phyloP scores from a whole-genome alignment of 1,139 yeast species.

The Candida tunisiensis region DNA sequence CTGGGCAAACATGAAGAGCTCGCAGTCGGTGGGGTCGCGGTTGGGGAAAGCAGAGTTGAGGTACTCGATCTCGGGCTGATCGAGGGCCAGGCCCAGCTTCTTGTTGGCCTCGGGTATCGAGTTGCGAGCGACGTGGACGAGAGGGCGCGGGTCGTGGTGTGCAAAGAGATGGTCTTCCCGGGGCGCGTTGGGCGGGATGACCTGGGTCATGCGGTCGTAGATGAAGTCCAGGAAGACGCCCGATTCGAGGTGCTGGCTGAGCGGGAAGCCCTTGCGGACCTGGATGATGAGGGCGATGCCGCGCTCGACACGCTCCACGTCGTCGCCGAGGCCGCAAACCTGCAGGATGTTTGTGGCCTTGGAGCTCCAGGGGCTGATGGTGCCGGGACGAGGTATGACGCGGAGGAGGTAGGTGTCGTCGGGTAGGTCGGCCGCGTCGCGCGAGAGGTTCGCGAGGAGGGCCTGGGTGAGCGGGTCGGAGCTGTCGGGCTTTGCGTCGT shows the following conservation, averaged over 20 bases:
- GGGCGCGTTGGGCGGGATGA: conserved; percentile 34
- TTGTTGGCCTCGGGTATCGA: conserved; percentile 64
- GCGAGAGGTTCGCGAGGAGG: conserved; percentile 21
- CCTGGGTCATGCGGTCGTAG: conserved; percentile 93
- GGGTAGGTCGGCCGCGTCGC: conserved; percentile 19
- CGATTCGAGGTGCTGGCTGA: conserved; percentile 34
- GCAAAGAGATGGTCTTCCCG: conserved; percentile 54
- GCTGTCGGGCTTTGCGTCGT: conserved; percentile 50
- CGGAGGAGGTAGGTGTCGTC: conserved; percentile 47
- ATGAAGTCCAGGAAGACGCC: conserved; percentile 49
- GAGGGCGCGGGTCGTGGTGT: conserved; percentile 71
- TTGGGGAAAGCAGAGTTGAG: conserved; percentile 66
- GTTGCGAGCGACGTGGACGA: conserved; percentile 44
- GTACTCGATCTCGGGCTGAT: conserved; percentile 83
- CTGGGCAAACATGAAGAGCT: conserved; percentile 97
- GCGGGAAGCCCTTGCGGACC: conserved; percentile 51
- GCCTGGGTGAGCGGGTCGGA: conserved; percentile 31
- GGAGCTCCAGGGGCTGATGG: conserved; percentile 98
- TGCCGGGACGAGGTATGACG: conserved; percentile 84
- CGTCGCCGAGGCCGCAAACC: conserved; percentile 65
- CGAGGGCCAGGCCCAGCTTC: conserved; percentile 80
- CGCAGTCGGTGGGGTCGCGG: conserved; percentile 96
- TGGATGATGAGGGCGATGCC: conserved; percentile 64
- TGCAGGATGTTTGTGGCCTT: conserved; percentile 91
- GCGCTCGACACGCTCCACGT: conserved; percentile 75